Conservation (phyloP, 2,329 filamentous ascomycete genomes). For the Berkeleyomyces basicola region DNA sequence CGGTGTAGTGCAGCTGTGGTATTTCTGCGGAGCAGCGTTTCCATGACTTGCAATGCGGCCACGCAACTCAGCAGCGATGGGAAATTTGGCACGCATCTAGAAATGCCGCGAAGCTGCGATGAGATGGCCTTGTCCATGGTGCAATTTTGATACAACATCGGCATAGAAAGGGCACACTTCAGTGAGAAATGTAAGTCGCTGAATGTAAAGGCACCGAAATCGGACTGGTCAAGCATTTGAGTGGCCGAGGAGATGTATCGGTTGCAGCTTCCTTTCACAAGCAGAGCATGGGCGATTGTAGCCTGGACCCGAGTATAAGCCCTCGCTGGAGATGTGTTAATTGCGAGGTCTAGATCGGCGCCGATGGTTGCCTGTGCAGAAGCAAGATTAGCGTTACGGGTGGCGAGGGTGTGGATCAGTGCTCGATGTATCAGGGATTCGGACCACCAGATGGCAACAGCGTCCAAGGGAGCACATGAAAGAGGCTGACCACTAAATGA, state of each 20-base stretch:
- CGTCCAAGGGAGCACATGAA: conserved; percentile 67
- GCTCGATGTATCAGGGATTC: conserved; percentile 54
- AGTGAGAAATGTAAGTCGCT: conserved; percentile 39
- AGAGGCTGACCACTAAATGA: conserved; percentile 63
- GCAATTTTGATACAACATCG: conserved; percentile 33
- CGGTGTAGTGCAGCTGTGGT: conserved; percentile 31
- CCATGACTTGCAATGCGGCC: conserved; percentile 41
- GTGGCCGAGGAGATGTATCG: conserved; percentile 40
- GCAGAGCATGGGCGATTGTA: conserved; percentile 40
- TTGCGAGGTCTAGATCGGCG: conserved; percentile 47
- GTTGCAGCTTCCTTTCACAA: conserved; percentile 37
- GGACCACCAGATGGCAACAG: conserved; percentile 83
- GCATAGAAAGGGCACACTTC: conserved; percentile 42
- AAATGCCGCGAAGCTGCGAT: conserved; percentile 7
- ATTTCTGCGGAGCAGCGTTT: conserved; percentile 31
- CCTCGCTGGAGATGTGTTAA: conserved; percentile 58
- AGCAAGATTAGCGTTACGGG: conserved; percentile 24
- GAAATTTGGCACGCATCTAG: conserved; percentile 21
- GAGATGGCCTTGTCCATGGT: conserved; percentile 22
- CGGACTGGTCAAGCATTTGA: conserved; percentile 27
- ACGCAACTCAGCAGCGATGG: conserved; percentile 44
- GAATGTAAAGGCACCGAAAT: not conserved
- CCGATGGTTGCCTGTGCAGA: conserved; percentile 24
- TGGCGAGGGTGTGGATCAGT: conserved; percentile 45
- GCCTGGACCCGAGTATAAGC: conserved; percentile 52